Percentiles rank a stretch among this genome's conserved stretches.
These are phyloP conservation scores for Westerdykella aurantiaca DNA, from an alignment of 2,329 filamentous ascomycete species.

Conservation along the genomic window DNA sequence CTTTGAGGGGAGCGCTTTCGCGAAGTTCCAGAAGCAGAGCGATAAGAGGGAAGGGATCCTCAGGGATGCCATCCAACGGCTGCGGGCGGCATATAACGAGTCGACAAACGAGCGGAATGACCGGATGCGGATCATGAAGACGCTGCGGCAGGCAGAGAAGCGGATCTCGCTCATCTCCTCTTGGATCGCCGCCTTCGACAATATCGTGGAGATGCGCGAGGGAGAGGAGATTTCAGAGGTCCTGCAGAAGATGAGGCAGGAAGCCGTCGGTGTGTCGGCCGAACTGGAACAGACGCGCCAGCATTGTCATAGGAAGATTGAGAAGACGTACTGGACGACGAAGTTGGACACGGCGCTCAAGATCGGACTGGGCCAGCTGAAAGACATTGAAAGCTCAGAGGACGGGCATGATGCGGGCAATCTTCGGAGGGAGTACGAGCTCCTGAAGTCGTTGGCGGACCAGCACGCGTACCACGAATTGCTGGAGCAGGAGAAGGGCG, in stretches of 20 bases:
- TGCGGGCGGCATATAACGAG: slow-evolving; percentile 80
- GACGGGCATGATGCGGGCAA: slow-evolving; percentile 65
- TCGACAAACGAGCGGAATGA: slow-evolving; percentile 72
- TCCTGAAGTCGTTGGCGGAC: slow-evolving; percentile 76
- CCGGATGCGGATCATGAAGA: slow-evolving; percentile 72
- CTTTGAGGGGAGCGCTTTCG: slow-evolving; percentile 71
- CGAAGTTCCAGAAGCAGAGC: slow-evolving; percentile 84
- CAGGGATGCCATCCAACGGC: slow-evolving; percentile 71
- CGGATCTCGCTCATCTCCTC: slow-evolving; percentile 80
- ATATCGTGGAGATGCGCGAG: slow-evolving; percentile 66
- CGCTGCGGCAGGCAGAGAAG: slow-evolving; percentile 73
- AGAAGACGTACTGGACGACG: slow-evolving; percentile 80
- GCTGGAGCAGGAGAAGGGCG: slow-evolving; percentile 75
- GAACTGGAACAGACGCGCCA: slow-evolving; percentile 88
- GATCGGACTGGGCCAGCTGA: slow-evolving; percentile 74
- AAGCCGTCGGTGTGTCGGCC: slow-evolving; percentile 77
- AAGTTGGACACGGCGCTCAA: slow-evolving; percentile 81
- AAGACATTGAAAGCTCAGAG: slow-evolving; percentile 58
- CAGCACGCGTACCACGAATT: slow-evolving; percentile 72
- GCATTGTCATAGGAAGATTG: slow-evolving; percentile 78
- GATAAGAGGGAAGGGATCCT: slow-evolving; percentile 74
- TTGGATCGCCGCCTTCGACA: slow-evolving; percentile 90
- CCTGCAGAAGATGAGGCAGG: slow-evolving; percentile 72
- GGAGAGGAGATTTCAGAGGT: slow-evolving; percentile 61
- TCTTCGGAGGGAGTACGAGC: slow-evolving; percentile 74